These are phyloP conservation scores for Calonectria honghensis DNA, from an alignment of 2,329 filamentous ascomycete species.

Conservation along the genomic window DNA sequence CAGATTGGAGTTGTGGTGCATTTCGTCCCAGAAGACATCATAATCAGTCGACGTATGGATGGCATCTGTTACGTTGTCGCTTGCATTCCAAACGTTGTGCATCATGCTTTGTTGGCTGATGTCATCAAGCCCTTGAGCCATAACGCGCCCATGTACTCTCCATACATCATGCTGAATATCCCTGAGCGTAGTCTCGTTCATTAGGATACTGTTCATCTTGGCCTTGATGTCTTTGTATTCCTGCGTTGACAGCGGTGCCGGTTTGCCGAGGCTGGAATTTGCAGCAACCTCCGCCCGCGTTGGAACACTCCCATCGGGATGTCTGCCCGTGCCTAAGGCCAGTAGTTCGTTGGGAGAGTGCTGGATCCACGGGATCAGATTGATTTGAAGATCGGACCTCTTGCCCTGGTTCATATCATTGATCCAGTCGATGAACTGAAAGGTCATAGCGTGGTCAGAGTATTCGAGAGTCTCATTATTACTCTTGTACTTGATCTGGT, in stretches of 20 bases:
- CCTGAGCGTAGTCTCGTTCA: conserved; percentile 36
- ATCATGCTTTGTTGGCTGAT: conserved; percentile 42
- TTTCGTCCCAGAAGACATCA: conserved; percentile 43
- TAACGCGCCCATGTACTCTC: conserved; percentile 35
- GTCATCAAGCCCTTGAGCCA: conserved; percentile 32
- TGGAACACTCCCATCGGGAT: conserved; percentile 11
- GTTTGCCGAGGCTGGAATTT: conserved; percentile 29
- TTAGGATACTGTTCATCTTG: conserved; percentile 44
- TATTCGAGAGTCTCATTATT: conserved; percentile 76
- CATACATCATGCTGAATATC: conserved; percentile 33
- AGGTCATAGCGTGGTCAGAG: conserved; percentile 78
- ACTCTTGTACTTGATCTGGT: conserved; percentile 68
- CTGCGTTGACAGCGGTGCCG: conserved; percentile 10
- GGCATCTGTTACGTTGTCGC: conserved; percentile 31
- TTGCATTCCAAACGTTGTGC: conserved; percentile 27
- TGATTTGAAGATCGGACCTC: conserved; percentile 67
- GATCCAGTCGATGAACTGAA: conserved; percentile 76
- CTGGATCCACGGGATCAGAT: conserved; percentile 79
- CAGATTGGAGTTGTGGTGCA: conserved; percentile 42
- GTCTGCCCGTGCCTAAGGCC: conserved; percentile 36
- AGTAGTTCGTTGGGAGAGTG: conserved; percentile 40
- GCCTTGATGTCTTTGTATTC: conserved; percentile 39
- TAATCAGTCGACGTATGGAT: conserved; percentile 42
- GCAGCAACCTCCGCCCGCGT: background rate
- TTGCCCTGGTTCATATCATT: conserved; percentile 75